Evolutionary conservation across 352 stramenopile species (phyloP).

Genomic region (Phytopythium oedochilum): DNA sequence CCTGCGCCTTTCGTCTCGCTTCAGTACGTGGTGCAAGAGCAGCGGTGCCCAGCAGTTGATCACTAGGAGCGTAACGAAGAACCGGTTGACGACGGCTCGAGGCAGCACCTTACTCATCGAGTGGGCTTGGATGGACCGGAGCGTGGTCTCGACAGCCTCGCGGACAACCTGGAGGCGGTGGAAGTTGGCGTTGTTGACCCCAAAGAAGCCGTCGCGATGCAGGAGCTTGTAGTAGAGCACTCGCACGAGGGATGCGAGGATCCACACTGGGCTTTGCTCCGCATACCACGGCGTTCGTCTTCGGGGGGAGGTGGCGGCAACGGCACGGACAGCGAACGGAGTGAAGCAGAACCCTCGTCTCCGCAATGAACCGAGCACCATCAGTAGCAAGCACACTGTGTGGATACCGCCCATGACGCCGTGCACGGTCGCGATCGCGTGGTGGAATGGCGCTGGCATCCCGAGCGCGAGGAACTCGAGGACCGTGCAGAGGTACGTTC

Average conservation of each 20-base stretch:
- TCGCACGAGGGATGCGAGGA: not conserved
- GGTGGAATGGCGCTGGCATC: constrained; percentile 13
- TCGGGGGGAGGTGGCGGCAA: not conserved
- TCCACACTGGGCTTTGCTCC: not conserved
- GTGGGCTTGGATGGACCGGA: constrained; percentile 24
- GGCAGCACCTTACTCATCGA: constrained; percentile 26
- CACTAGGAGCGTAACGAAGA: constrained; percentile 24
- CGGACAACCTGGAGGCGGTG: constrained; percentile 24
- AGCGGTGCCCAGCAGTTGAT: constrained; percentile 23
- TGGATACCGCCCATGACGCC: constrained; percentile 18
- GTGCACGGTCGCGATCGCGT: constrained; percentile 15
- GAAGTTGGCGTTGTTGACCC: constrained; percentile 18
- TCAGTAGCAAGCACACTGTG: constrained; percentile 12
- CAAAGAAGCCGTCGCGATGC: constrained; percentile 18
- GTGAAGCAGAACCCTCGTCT: constrained; percentile 10
- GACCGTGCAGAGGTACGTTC: constrained; percentile 12
- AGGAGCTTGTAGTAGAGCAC: constrained; percentile 10
- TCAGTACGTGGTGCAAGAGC: constrained; percentile 4
- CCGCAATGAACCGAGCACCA: constrained; percentile 7
- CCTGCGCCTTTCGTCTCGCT: constrained; percentile 4
- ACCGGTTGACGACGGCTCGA: constrained; percentile 21
- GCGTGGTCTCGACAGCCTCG: constrained; percentile 19
- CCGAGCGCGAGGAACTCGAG: constrained; percentile 24
- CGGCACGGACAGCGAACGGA: not conserved
- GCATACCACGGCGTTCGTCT: not conserved